These are phyloP conservation scores for Thielaviopsis punctulata DNA, from an alignment of 2,329 filamentous ascomycete species.

Conservation along the genomic window DNA sequence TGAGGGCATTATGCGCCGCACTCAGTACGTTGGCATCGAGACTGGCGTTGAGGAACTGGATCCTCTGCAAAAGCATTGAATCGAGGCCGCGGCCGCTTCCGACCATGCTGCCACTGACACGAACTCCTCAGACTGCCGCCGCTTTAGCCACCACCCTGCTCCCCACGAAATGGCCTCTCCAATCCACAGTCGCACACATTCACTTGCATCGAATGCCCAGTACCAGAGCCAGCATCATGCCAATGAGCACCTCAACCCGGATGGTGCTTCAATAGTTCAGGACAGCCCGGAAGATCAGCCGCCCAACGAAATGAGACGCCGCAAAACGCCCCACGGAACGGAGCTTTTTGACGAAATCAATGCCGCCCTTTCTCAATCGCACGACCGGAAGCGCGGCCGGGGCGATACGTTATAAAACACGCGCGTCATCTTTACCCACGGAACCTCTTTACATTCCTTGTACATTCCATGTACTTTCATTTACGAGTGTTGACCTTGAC, in stretches of 20 bases:
- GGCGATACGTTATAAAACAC: not conserved
- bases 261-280: not conserved
- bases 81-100: slow-evolving; percentile 6
- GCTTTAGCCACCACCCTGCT: slow-evolving; percentile 8
- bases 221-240: slow-evolving; percentile 2
- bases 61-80: slow-evolving; percentile 32
- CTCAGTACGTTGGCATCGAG: slow-evolving; percentile 41
- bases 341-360: slow-evolving; percentile 5
- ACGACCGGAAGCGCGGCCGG: slow-evolving; percentile 6
- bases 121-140: slow-evolving; percentile 1
- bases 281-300: slow-evolving; percentile 4
- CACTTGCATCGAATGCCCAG: slow-evolving; percentile 1
- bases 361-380: not conserved
- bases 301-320: slow-evolving; percentile 7
- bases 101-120: not conserved
- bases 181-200: slow-evolving; percentile 6
- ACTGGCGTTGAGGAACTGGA: slow-evolving; percentile 50
- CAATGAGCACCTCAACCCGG: not conserved
- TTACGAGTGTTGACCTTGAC: not conserved
- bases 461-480: not conserved
- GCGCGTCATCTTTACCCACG: not conserved
- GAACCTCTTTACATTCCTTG: no score
- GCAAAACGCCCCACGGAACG: slow-evolving; percentile 10
- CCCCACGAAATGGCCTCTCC: not conserved
- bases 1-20: slow-evolving; percentile 83